These are phyloP conservation scores for Phytopythium cucurbitacearum DNA, from an alignment of 352 stramenopile species.

Conservation along the genomic window DNA sequence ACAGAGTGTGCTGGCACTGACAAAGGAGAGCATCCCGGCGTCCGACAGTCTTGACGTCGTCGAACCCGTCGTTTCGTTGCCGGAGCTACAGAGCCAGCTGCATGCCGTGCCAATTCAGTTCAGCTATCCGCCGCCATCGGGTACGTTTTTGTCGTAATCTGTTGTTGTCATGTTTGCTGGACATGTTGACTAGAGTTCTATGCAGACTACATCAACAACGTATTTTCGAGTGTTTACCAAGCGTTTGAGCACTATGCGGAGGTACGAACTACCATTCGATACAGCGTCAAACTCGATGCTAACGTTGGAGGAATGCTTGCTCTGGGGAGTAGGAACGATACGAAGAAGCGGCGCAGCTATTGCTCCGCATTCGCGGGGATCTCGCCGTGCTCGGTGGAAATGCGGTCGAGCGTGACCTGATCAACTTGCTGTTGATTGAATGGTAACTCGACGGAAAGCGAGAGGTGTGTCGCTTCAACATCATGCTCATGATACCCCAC, in stretches of 20 bases:
- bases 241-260: conserved; percentile 69
- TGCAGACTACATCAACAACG: conserved; percentile 31
- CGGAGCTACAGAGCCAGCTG: conserved; percentile 32
- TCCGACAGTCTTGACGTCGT: conserved; percentile 12
- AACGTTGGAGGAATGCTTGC: neutral
- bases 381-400: conserved; percentile 72
- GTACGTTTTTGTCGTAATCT: conserved; percentile 8
- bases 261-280: conserved; percentile 15
- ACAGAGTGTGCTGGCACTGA: conserved; percentile 58
- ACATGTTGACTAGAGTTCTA: neutral
- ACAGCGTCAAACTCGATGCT: neutral
- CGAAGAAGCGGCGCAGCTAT: conserved; percentile 42
- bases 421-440: conserved; percentile 75
- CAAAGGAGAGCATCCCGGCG: conserved; percentile 22
- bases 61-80: conserved; percentile 33
- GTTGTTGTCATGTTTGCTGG: neutral
- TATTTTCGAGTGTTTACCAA: conserved; percentile 54
- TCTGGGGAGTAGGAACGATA: conserved; percentile 30
- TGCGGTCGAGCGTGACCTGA: conserved; percentile 62
- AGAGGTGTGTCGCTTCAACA: neutral
- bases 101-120: conserved; percentile 49
- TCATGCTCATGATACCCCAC: neutral
- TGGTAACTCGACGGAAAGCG: conserved; percentile 25
- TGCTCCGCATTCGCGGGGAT: conserved; percentile 62
- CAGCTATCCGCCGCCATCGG: conserved; percentile 35